Evolutionary conservation across 2,329 filamentous ascomycete genomes (phyloP).

Genomic region (Fusarium proliferatum): DNA sequence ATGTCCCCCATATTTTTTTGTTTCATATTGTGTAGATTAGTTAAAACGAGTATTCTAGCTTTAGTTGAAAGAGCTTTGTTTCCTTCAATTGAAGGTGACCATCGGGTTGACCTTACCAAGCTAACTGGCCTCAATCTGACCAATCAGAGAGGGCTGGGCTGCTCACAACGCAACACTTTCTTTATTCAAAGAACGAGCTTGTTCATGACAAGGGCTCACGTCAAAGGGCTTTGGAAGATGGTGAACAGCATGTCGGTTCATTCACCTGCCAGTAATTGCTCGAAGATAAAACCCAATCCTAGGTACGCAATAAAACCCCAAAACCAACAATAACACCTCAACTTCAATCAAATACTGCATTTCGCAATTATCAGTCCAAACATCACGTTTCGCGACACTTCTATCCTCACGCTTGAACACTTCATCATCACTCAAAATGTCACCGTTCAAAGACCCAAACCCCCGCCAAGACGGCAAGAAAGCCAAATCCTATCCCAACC

Average conservation of each 20-base stretch:
- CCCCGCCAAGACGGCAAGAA: background rate
- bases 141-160: too few relatives aligned
- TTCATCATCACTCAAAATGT: background rate
- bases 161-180: too few relatives aligned
- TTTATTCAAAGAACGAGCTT: too few relatives aligned
- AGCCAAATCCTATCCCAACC: background rate
- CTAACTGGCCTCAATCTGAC: too few relatives aligned
- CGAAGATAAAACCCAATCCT: background rate
- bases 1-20: rapidly evolving
- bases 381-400: background rate
- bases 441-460: background rate
- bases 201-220: rapidly evolving
- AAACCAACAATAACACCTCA: too few relatives aligned
- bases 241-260: background rate
- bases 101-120: too few relatives aligned
- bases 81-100: too few relatives aligned
- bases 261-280: background rate
- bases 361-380: rapidly evolving
- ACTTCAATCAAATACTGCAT: background rate
- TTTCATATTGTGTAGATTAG: too few relatives aligned
- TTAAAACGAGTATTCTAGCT: too few relatives aligned
- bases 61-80: too few relatives aligned
- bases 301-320: too few relatives aligned
- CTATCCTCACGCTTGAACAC: background rate
- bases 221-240: background rate